Evolutionary conservation across 257 asterid genomes (phyloP).

Genomic region (Jacaranda mimosifolia): DNA sequence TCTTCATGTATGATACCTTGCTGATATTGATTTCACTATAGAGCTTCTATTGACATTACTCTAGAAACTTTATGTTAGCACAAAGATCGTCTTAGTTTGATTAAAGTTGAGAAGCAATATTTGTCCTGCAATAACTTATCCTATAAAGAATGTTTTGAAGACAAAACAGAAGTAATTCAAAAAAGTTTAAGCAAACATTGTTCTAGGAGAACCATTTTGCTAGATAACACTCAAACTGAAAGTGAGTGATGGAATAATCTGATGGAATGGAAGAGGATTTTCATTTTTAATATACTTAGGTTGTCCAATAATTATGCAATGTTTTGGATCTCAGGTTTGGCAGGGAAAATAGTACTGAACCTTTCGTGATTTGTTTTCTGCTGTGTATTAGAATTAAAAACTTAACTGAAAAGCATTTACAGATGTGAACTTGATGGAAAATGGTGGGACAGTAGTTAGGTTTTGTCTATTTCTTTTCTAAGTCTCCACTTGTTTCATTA

Average conservation of each 20-base stretch:
- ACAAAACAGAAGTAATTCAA: no score
- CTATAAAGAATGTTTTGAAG: not conserved
- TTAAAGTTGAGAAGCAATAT: slow-evolving; percentile 8
- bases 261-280: slow-evolving; percentile 17
- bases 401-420: no score
- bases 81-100: slow-evolving; percentile 9
- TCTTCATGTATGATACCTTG: slow-evolving; percentile 70
- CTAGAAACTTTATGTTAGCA: slow-evolving; percentile 22
- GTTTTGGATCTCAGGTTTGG: slow-evolving; percentile 19
- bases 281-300: slow-evolving; percentile 12
- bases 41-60: slow-evolving; percentile 19
- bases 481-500: not conserved
- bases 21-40: slow-evolving; percentile 33
- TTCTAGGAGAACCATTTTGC: slow-evolving; percentile 1
- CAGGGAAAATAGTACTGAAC: not conserved
- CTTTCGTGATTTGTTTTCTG: not conserved
- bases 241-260: slow-evolving; percentile 8
- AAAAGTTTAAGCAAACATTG: not conserved
- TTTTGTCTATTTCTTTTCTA: not conserved
- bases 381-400: not conserved
- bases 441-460: no score
- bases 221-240: slow-evolving; percentile 12
- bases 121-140: slow-evolving; percentile 15
- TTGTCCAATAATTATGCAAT: not conserved
- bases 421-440: no score